Conservation (phyloP, 768 basidiomycete species). For the Phanerochaete sordida region DNA sequence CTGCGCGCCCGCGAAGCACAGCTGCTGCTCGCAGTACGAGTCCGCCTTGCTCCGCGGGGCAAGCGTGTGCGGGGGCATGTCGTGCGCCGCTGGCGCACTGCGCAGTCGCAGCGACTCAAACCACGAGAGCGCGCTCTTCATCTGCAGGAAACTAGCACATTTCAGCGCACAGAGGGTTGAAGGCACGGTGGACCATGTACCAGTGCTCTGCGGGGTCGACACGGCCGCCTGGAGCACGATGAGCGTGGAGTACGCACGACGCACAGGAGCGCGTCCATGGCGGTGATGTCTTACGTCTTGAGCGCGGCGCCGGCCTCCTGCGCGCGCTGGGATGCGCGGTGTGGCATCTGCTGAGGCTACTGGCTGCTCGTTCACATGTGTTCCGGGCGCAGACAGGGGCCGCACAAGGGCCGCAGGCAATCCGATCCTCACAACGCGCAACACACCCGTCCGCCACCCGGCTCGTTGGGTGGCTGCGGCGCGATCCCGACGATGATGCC, state of each 20-base stretch:
- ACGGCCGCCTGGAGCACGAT: constrained; percentile 37
- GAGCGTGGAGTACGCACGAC: constrained; percentile 44
- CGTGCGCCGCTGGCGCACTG: constrained; percentile 15
- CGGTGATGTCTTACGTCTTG: constrained; percentile 56
- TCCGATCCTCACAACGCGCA: too few relatives aligned
- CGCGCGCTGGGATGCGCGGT: too few relatives aligned
- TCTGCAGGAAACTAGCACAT: constrained; percentile 3
- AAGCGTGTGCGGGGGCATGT: constrained; percentile 18
- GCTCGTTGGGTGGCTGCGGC: too few relatives aligned
- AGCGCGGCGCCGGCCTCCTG: constrained; percentile 28
- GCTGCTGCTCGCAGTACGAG: constrained; percentile 62
- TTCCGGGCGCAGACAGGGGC: too few relatives aligned
- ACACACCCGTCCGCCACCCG: too few relatives aligned
- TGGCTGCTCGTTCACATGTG: too few relatives aligned
- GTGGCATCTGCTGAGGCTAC: too few relatives aligned
- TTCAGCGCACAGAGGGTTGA: too few relatives aligned
- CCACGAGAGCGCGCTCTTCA: neutral
- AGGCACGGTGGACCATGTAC: constrained; percentile 34
- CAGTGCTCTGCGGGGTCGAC: constrained; percentile 52
- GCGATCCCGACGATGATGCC: too few relatives aligned
- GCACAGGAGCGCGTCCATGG: constrained; percentile 54
- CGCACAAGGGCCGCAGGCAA: too few relatives aligned
- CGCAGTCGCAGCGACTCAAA: constrained; percentile 21
- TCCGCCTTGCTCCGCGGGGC: constrained; percentile 60
- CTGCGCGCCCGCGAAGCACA: constrained; percentile 61